Evolutionary conservation across 257 asterid genomes (phyloP).

Genomic region (Ophiorrhiza pumila): DNA sequence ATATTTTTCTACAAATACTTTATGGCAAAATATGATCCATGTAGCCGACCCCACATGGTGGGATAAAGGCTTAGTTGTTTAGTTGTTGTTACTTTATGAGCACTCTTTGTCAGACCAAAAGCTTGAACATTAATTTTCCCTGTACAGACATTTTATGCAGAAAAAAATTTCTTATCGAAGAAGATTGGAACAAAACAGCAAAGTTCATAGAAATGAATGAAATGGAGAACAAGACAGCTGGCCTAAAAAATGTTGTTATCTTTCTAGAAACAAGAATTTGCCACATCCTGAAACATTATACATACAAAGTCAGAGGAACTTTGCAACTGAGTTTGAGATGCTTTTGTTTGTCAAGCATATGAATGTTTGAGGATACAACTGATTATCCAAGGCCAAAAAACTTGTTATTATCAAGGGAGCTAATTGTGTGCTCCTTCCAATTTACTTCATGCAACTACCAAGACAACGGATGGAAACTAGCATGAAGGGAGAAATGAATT

Average conservation of each 20-base stretch:
- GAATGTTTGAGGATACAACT: not conserved
- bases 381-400: not conserved
- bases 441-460: not conserved
- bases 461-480: not conserved
- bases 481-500: not conserved
- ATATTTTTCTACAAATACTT: not conserved
- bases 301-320: not conserved
- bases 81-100: too few relatives aligned
- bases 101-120: not conserved
- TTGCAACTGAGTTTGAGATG: not conserved
- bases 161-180: not conserved
- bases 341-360: not conserved
- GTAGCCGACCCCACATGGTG: too few relatives aligned
- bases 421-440: not conserved
- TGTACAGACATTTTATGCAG: not conserved
- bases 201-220: too few relatives aligned
- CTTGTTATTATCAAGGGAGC: not conserved
- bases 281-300: not conserved
- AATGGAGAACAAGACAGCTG: too few relatives aligned
- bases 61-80: too few relatives aligned
- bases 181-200: too few relatives aligned
- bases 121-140: not conserved
- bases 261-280: not conserved
- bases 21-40: too few relatives aligned
- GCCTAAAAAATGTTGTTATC: not conserved